Conservation (phyloP, 1,139 yeast genomes). For the Pichia sp. region DNA sequence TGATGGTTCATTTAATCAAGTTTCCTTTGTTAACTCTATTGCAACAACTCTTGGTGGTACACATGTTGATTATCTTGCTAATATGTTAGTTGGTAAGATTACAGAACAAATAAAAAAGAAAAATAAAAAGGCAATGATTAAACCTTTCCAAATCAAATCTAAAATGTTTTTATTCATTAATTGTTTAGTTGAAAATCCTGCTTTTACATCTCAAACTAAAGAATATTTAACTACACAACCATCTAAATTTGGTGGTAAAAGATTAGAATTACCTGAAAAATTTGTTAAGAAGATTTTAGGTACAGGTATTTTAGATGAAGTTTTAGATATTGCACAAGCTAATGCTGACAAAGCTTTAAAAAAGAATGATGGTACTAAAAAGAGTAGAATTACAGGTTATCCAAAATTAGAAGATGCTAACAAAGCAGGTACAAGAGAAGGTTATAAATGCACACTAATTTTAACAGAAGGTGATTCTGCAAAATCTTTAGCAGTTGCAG, state of each 20-base stretch:
- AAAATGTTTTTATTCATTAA: conserved; percentile 88
- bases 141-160: conserved; percentile 83
- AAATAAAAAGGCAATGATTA: conserved; percentile 66
- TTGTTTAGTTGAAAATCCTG: conserved; percentile 92
- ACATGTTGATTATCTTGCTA: conserved; percentile 82
- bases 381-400: conserved; percentile 80
- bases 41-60: conserved; percentile 98
- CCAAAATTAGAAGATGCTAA: conserved; percentile 94
- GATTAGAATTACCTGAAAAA: conserved; percentile 61
- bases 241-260: conserved; percentile 82
- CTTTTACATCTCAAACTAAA: conserved; percentile 95
- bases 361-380: conserved; percentile 85
- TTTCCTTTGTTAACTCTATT: conserved; percentile 93
- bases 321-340: conserved; percentile 74
- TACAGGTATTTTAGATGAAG: conserved; percentile 78
- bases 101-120: conserved; percentile 69
- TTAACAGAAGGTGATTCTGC: conserved; percentile 99
- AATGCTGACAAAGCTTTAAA: conserved; percentile 86
- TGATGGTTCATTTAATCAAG: conserved; percentile 86
- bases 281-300: conserved; percentile 68
- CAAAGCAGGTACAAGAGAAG: conserved; percentile 91
- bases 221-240: conserved; percentile 90
- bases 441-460: conserved; percentile 85
- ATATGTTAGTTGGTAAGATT: conserved; percentile 75
- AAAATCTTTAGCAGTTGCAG: conserved; percentile 85